These are phyloP conservation scores for Moesziomyces globuligerus DNA, from an alignment of 1,284 basidiomycete genomes.

Conservation along the genomic window DNA sequence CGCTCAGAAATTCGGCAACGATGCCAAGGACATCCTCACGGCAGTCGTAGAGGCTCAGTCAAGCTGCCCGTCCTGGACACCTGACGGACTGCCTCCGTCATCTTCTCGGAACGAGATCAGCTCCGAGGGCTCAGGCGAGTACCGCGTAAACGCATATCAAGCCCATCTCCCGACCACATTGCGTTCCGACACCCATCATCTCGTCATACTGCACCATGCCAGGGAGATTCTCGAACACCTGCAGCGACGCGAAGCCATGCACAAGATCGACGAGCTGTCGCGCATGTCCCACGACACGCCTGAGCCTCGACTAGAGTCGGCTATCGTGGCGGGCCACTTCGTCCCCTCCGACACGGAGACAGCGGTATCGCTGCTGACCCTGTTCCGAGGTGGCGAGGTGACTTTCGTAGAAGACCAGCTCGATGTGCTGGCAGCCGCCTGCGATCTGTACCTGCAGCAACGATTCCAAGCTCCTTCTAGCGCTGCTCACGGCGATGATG, in stretches of 20 bases:
- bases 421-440: slow-evolving; percentile 41
- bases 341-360: slow-evolving; percentile 21
- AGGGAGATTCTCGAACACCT: slow-evolving; percentile 51
- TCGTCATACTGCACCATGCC: slow-evolving; percentile 37
- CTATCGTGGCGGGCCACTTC: not conserved
- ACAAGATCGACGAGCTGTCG: slow-evolving; percentile 6
- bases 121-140: slow-evolving; percentile 5
- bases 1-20: slow-evolving; percentile 26
- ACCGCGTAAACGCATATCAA: slow-evolving; percentile 36
- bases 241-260: slow-evolving; percentile 48
- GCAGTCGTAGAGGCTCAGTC: slow-evolving; percentile 31
- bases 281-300: not conserved
- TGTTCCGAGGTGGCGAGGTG: slow-evolving; percentile 47
- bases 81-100: not conserved
- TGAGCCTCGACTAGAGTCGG: not conserved
- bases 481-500: too few relatives aligned
- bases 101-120: not conserved
- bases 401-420: slow-evolving; percentile 31
- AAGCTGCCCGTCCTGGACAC: slow-evolving; percentile 22
- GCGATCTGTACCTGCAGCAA: slow-evolving; percentile 45
- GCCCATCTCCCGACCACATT: slow-evolving; percentile 32
- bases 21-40: slow-evolving; percentile 44
- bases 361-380: slow-evolving; percentile 33
- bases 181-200: slow-evolving; percentile 43
- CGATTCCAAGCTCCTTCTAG: not conserved